phyloP scores from a whole-genome alignment of 2,329 filamentous ascomycete species.

The Sphaceloma murrayae region DNA sequence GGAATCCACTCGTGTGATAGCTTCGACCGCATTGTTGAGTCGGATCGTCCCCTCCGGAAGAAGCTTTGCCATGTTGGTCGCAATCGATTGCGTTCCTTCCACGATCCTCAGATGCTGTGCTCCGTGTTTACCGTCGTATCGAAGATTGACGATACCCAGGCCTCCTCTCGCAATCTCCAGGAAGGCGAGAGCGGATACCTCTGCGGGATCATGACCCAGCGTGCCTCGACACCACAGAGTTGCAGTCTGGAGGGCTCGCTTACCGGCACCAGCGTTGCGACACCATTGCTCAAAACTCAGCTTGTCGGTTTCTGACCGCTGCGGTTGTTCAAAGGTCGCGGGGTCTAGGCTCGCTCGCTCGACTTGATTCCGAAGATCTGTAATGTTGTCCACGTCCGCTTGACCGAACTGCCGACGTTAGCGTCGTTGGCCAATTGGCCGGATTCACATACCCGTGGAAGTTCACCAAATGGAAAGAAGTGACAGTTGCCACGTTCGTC shows the following conservation, averaged over 20 bases:
- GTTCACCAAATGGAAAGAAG: slow-evolving; percentile 29
- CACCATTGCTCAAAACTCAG: slow-evolving; percentile 35
- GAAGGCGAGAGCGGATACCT: slow-evolving; percentile 46
- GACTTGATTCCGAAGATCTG: slow-evolving; percentile 30
- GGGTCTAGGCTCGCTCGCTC: slow-evolving; percentile 34
- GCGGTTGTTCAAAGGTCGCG: slow-evolving; percentile 22
- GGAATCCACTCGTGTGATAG: slow-evolving; percentile 19
- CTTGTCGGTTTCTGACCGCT: slow-evolving; percentile 27
- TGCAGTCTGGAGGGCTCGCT: slow-evolving; percentile 31
- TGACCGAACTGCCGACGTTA: slow-evolving; percentile 22
- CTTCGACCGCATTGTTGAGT: slow-evolving; percentile 28
- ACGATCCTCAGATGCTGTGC: slow-evolving; percentile 45
- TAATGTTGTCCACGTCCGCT: slow-evolving; percentile 24
- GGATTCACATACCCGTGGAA: slow-evolving; percentile 23
- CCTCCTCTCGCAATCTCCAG: slow-evolving; percentile 47
- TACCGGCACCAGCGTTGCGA: slow-evolving; percentile 25
- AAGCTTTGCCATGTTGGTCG: slow-evolving; percentile 30
- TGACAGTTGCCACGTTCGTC: slow-evolving; percentile 30
- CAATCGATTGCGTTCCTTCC: slow-evolving; percentile 39
- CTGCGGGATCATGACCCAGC: slow-evolving; percentile 42
- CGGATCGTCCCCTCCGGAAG: slow-evolving; percentile 27
- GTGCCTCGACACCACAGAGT: slow-evolving; percentile 42
- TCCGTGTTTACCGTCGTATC: slow-evolving; percentile 44
- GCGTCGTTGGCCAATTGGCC: no score
- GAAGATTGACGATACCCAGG: slow-evolving; percentile 44